Percentiles rank a stretch among this genome's conserved stretches.
These are phyloP conservation scores for Dactylellina haptotyla DNA, from an alignment of 2,329 filamentous ascomycete genomes.

Conservation along the genomic window DNA sequence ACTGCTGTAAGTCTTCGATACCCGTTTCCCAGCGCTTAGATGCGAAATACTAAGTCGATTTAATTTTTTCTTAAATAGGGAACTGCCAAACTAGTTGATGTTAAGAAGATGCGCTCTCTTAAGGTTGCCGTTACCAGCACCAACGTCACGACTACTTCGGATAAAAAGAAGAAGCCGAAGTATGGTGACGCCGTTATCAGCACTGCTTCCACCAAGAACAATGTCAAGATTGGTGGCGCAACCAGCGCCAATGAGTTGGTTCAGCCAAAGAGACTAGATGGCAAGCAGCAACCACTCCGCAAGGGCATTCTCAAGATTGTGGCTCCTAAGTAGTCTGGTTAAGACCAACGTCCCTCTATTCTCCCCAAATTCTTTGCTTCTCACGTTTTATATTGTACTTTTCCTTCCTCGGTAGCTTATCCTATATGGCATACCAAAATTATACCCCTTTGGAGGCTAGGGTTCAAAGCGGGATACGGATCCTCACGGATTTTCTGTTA, in stretches of 20 bases:
- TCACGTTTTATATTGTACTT: no score
- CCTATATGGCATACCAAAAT: no score
- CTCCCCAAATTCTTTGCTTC: no score
- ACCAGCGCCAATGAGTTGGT: neutral
- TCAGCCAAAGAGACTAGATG: constrained; percentile 19
- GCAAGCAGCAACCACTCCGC: constrained; percentile 13
- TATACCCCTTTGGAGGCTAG: no score
- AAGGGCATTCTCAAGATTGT: constrained; percentile 15
- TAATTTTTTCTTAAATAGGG: constrained; percentile 7
- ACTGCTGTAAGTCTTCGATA: constrained; percentile 3
- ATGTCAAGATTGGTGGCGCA: constrained; percentile 36
- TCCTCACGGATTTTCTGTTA: no score
- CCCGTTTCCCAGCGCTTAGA: neutral
- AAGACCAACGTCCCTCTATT: neutral
- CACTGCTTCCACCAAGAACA: constrained; percentile 20
- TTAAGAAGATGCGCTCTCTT: constrained; percentile 29
- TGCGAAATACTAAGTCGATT: neutral
- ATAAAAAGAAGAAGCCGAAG: constrained; percentile 19
- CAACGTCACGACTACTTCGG: constrained; percentile 3
- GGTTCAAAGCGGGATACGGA: no score
- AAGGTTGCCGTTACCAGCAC: constrained; percentile 38
- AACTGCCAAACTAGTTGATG: constrained; percentile 11
- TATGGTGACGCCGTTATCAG: constrained; percentile 4
- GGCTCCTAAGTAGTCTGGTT: neutral
- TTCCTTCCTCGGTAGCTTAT: no score